A percentile compares a stretch with the other conserved stretches of the same genome.
These are phyloP conservation scores for Suhomyces yuchorum DNA, from an alignment of 1,139 yeast species.

Conservation along the genomic window DNA sequence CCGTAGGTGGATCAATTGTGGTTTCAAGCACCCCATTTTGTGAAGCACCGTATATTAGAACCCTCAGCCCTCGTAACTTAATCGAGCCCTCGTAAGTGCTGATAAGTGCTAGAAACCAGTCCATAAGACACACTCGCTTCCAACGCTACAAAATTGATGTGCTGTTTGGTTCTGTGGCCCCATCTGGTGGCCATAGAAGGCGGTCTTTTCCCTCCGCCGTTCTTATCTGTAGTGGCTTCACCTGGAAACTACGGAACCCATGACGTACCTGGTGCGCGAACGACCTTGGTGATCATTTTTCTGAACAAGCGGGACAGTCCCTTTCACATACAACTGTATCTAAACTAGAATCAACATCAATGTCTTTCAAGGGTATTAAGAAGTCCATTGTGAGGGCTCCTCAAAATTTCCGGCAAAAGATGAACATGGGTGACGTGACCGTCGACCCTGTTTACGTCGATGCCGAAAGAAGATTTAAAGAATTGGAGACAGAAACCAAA, in stretches of 20 bases:
- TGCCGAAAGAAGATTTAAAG: slow-evolving; percentile 95
- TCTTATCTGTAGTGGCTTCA: neutral
- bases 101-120: neutral
- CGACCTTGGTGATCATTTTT: neutral
- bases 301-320: neutral
- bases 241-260: neutral
- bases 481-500: slow-evolving; percentile 85
- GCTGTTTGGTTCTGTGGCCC: too few species aligned
- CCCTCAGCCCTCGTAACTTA: neutral
- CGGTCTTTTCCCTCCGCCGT: too few species aligned
- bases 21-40: neutral
- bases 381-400: slow-evolving; percentile 88
- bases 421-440: slow-evolving; percentile 84
- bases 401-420: slow-evolving; percentile 72
- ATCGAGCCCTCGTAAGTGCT: neutral
- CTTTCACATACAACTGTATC: neutral
- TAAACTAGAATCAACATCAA: slow-evolving; percentile 22
- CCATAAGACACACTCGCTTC: too few species aligned
- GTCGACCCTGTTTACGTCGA: slow-evolving; percentile 88
- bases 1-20: too few species aligned
- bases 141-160: too few species aligned
- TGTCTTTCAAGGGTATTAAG: slow-evolving; percentile 94
- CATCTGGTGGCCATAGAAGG: too few species aligned
- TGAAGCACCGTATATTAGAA: too few species aligned
- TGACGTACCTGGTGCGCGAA: neutral